Evolutionary conservation across 441 rosid species (phyloP).

Genomic region (Kokia cookei): DNA sequence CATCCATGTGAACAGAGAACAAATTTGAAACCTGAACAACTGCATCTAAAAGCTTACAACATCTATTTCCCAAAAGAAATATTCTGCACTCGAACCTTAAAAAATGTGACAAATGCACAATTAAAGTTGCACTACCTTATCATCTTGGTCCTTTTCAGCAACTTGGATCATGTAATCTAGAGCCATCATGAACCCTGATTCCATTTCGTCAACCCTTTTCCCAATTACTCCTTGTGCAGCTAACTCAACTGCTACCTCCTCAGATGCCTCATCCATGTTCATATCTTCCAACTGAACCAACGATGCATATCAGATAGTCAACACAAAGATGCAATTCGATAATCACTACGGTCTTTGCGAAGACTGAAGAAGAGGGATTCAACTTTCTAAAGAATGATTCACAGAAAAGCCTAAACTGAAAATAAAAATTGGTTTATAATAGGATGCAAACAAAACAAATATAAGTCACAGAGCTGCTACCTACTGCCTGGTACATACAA

Average conservation of each 20-base stretch:
- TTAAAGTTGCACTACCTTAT: constrained; percentile 39
- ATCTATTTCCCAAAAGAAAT: background rate
- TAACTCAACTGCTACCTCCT: constrained; percentile 83
- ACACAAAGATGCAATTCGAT: background rate
- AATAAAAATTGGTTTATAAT: no score
- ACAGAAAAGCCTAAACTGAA: background rate
- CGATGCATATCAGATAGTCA: background rate
- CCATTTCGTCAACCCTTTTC: constrained; percentile 88
- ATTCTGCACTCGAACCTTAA: background rate
- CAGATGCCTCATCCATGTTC: constrained; percentile 89
- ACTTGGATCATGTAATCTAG: constrained; percentile 87
- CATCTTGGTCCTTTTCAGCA: constrained; percentile 80
- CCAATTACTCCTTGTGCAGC: constrained; percentile 95
- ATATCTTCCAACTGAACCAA: constrained; percentile 63
- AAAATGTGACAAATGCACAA: background rate
- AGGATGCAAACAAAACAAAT: no score
- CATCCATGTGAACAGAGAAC: background rate
- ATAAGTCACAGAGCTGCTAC: no score
- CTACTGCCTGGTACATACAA: no score
- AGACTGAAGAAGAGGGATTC: background rate
- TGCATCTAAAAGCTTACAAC: background rate
- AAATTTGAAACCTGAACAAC: background rate
- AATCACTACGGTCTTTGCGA: background rate
- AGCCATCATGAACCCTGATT: constrained; percentile 92
- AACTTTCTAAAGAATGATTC: background rate